Percentiles rank a stretch among this genome's conserved stretches.
These are phyloP conservation scores for Verticillium tricorpus DNA, from an alignment of 2,329 filamentous ascomycete genomes.

Conservation along the genomic window DNA sequence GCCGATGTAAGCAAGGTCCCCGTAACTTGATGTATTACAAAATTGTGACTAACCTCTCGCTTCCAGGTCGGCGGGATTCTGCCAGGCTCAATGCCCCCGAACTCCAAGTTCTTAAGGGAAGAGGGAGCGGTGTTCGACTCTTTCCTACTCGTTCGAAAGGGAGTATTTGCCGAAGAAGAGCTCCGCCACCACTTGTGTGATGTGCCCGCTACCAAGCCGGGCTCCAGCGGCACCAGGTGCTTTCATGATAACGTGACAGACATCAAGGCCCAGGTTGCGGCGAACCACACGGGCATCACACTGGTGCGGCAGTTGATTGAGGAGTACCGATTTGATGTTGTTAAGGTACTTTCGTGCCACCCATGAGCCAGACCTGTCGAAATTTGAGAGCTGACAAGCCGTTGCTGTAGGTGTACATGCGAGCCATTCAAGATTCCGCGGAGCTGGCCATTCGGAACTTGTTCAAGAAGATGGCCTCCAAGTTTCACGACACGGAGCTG, in stretches of 20 bases:
- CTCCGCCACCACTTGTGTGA: constrained; percentile 68
- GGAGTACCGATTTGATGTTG: constrained; percentile 67
- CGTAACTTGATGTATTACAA: no score
- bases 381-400: no score
- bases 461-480: constrained; percentile 64
- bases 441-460: constrained; percentile 70
- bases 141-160: constrained; percentile 70
- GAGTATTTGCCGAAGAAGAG: constrained; percentile 72
- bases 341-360: constrained; percentile 41
- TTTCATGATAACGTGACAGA: constrained; percentile 82
- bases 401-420: constrained; percentile 68
- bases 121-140: constrained; percentile 62
- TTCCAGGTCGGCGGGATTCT: constrained; percentile 22
- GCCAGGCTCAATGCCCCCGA: constrained; percentile 78
- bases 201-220: constrained; percentile 69
- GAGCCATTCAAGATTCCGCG: constrained; percentile 75
- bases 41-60: no score
- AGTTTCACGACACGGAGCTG: constrained; percentile 67
- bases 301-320: constrained; percentile 67
- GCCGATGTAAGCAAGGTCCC: constrained; percentile 46
- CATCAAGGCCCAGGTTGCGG: constrained; percentile 80
- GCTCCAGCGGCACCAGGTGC: constrained; percentile 74
- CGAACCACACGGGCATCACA: constrained; percentile 79
- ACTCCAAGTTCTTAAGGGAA: constrained; percentile 61
- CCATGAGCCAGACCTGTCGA: no score